phyloP scores from a whole-genome alignment of 2,329 filamentous ascomycete genomes.

The Neodidymelliopsis sp. region DNA sequence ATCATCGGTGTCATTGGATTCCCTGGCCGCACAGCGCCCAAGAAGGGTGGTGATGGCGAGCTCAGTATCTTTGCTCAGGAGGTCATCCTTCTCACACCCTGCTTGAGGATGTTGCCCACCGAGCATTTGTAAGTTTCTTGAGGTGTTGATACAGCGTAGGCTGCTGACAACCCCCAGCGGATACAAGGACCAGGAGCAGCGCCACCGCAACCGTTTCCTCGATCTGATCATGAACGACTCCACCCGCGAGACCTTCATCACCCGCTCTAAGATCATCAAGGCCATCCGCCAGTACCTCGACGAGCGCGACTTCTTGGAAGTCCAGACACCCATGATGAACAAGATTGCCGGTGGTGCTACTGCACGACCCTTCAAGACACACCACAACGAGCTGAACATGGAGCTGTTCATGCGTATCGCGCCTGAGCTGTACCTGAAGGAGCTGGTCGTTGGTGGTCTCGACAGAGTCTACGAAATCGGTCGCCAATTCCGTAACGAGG shows the following conservation, averaged over 20 bases:
- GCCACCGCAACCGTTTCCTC: constrained; percentile 91
- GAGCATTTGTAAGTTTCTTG: constrained; percentile 64
- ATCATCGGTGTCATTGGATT: constrained; percentile 88
- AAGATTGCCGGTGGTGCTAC: constrained; percentile 94
- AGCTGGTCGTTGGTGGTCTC: constrained; percentile 90
- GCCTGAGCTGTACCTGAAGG: constrained; percentile 96
- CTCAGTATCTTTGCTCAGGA: constrained; percentile 92
- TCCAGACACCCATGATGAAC: constrained; percentile 97
- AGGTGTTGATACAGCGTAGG: background rate
- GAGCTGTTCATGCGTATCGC: constrained; percentile 95
- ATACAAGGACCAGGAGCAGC: constrained; percentile 93
- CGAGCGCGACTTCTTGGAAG: constrained; percentile 85
- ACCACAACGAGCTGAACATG: constrained; percentile 96
- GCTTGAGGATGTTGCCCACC: constrained; percentile 86
- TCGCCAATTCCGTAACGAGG: constrained; percentile 94
- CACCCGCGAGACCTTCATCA: constrained; percentile 82
- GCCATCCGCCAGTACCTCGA: constrained; percentile 92
- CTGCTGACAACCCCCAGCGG: constrained; percentile 65
- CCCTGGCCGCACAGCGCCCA: constrained; percentile 85
- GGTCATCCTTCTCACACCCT: constrained; percentile 85
- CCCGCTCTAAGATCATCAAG: constrained; percentile 83
- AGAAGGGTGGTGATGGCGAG: constrained; percentile 89
- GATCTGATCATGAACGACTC: constrained; percentile 97
- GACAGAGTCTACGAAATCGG: constrained; percentile 96
- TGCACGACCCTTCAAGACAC: constrained; percentile 91